These are phyloP conservation scores for Endogone sp. DNA, from an alignment of 192 early-diverging fungal genomes.

Conservation along the genomic window DNA sequence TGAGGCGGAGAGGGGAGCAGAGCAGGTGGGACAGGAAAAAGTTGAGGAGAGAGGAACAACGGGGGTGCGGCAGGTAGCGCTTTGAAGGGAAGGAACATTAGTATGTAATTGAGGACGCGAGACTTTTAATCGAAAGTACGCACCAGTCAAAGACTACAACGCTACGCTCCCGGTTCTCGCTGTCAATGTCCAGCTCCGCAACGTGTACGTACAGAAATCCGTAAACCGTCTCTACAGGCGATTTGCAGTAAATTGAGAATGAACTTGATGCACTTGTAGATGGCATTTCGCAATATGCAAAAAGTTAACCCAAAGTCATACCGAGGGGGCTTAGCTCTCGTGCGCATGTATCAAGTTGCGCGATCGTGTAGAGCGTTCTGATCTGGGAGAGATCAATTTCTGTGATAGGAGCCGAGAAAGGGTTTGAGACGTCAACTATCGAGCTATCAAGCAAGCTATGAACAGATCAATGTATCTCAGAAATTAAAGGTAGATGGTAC, in stretches of 20 bases:
- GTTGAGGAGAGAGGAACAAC: neutral
- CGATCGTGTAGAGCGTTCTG: slow-evolving; percentile 1
- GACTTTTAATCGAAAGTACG: no score
- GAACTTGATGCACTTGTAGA: no score
- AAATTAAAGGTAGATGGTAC: no score
- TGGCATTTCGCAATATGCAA: no score
- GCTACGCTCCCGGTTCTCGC: neutral
- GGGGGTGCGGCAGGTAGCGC: neutral
- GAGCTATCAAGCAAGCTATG: neutral
- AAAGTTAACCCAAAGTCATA: neutral
- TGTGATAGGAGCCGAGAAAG: neutral
- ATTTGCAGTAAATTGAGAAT: no score
- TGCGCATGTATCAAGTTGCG: neutral
- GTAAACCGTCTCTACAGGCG: neutral
- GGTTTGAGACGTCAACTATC: neutral
- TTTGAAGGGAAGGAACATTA: neutral
- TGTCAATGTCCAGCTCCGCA: neutral
- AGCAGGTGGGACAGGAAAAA: neutral
- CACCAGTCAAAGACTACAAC: neutral
- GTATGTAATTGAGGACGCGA: neutral
- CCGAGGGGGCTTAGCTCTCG: neutral
- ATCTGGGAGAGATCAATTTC: neutral
- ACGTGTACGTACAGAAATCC: neutral
- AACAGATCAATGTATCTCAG: neutral
- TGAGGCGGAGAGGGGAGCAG: no score